Percentiles rank a stretch among this genome's conserved stretches.
Evolutionary conservation across 352 stramenopile genomes (phyloP).

Genomic region (Globisporangium emineosum): DNA sequence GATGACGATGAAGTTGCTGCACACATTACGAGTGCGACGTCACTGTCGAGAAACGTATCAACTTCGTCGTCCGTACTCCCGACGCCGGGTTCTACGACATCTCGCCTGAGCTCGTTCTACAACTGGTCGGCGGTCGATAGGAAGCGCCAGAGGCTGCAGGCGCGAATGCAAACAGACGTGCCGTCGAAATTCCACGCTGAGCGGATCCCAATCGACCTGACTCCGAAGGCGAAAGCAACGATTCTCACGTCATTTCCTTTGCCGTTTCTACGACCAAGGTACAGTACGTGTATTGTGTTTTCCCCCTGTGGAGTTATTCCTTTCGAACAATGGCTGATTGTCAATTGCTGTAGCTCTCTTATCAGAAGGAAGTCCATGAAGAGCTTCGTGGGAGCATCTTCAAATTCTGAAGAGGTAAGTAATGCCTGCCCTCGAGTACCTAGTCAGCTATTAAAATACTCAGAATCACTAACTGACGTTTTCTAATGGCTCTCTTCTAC

Average conservation of each 20-base stretch:
- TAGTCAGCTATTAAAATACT: not conserved
- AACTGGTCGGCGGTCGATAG: conserved; percentile 33
- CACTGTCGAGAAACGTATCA: conserved; percentile 12
- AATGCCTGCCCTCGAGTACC: no score
- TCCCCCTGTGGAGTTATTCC: not conserved
- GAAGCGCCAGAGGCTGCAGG: conserved; percentile 30
- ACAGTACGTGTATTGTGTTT: not conserved
- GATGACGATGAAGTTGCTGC: not conserved
- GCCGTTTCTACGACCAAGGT: conserved; percentile 61
- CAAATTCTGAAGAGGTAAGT: not conserved
- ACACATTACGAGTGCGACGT: conserved; percentile 11
- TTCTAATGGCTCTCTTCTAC: no score
- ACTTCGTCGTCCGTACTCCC: conserved; percentile 16
- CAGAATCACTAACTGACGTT: not conserved
- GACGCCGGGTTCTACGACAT: conserved; percentile 1
- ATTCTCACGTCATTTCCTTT: conserved; percentile 64
- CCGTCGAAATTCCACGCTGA: conserved; percentile 24
- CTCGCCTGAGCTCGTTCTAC: conserved; percentile 21
- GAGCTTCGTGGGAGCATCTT: conserved; percentile 18
- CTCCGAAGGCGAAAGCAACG: conserved; percentile 54
- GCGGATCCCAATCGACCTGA: conserved; percentile 49
- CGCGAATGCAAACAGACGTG: conserved; percentile 15
- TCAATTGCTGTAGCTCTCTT: conserved; percentile 22
- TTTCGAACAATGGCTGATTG: not conserved
- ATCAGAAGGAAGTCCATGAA: conserved; percentile 34